Conservation (phyloP, 768 basidiomycete genomes). For the Harrya chromipes region DNA sequence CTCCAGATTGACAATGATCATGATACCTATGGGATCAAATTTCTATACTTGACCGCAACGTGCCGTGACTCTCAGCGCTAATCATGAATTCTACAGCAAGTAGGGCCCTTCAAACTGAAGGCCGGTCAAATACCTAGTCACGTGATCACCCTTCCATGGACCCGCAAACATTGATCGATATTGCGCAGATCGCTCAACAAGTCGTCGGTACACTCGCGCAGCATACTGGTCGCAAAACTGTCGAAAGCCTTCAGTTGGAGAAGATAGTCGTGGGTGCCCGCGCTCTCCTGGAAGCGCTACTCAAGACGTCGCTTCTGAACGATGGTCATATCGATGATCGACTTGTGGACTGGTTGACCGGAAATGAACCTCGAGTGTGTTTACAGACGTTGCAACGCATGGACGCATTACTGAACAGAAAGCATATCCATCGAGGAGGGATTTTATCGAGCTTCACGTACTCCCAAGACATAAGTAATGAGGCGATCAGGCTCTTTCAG, state of each 20-base stretch:
- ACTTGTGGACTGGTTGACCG: constrained; percentile 6
- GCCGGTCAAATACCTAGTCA: no score
- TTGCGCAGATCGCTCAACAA: constrained; percentile 4
- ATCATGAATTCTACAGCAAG: no score
- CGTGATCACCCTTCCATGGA: no score
- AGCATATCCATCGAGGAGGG: not conserved
- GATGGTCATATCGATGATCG: constrained; percentile 1
- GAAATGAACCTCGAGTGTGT: constrained; percentile 2
- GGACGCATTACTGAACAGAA: constrained; percentile 1
- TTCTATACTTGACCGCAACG: no score
- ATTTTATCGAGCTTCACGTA: not conserved
- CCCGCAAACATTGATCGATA: constrained; percentile 1
- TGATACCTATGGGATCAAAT: no score
- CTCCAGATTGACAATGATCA: no score
- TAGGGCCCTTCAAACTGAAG: no score
- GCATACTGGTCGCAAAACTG: not conserved
- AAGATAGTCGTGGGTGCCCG: constrained; percentile 7
- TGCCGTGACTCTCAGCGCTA: no score
- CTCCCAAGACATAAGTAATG: not conserved
- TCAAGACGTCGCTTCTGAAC: not conserved
- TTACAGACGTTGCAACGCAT: constrained; percentile 8
- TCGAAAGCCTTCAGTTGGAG: constrained; percentile 1
- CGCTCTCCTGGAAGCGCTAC: constrained; percentile 4
- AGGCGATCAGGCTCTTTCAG: constrained; percentile 7
- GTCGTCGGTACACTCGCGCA: not conserved